Conservation (phyloP, 2,329 filamentous ascomycete species). For the Rugonectria rugulosa region DNA sequence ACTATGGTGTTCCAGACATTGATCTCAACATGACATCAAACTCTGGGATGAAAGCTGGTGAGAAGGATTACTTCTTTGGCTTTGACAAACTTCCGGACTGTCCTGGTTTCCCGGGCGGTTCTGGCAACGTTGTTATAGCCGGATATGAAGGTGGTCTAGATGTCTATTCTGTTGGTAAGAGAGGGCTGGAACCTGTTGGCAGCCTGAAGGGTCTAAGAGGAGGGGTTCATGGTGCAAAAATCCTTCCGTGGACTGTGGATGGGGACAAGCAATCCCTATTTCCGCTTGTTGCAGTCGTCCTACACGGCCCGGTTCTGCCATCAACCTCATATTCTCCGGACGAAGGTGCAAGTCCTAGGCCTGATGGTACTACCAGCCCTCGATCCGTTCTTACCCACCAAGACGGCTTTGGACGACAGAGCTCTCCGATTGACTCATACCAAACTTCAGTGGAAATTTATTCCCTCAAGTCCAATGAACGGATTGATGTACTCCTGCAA, state of each 20-base stretch:
- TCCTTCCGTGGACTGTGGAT: constrained; percentile 73
- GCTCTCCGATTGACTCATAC: constrained; percentile 65
- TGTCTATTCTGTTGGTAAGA: constrained; percentile 75
- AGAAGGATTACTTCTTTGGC: constrained; percentile 79
- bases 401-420: constrained; percentile 45
- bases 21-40: constrained; percentile 70
- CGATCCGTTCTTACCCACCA: constrained; percentile 50
- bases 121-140: constrained; percentile 74
- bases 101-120: constrained; percentile 46
- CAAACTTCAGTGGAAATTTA: constrained; percentile 92
- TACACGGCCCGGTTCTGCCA: constrained; percentile 78
- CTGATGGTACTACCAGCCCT: constrained; percentile 53
- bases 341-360: constrained; percentile 48
- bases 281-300: constrained; percentile 79
- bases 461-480: constrained; percentile 78
- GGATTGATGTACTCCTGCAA: constrained; percentile 76
- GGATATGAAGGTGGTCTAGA: constrained; percentile 84
- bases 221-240: constrained; percentile 81
- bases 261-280: constrained; percentile 64
- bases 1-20: constrained; percentile 77
- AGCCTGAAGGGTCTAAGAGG: constrained; percentile 80
- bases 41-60: constrained; percentile 67
- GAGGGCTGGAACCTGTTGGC: constrained; percentile 73
- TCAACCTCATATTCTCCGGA: constrained; percentile 48
- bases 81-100: constrained; percentile 75